These are phyloP conservation scores for Gossypium davidsonii DNA, from an alignment of 441 rosid genomes.

Conservation along the genomic window DNA sequence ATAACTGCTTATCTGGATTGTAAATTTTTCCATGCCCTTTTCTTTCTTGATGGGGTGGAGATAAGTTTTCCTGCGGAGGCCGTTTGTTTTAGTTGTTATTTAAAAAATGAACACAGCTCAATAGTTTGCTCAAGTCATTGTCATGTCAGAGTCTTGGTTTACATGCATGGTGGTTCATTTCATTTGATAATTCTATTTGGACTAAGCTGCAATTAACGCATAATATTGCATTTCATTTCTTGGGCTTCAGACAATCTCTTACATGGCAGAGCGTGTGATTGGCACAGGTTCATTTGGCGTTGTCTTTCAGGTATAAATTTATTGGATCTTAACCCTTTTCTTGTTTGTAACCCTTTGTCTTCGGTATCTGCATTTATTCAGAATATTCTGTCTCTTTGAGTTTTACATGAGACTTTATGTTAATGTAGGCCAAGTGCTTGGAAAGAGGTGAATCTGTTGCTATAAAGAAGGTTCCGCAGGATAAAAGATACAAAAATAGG, in stretches of 20 bases:
- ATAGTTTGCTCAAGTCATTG: neutral
- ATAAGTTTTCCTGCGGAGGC: neutral
- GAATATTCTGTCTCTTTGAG: neutral
- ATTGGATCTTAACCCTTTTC: neutral
- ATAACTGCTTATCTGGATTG: constrained; percentile 4
- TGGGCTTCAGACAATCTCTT: constrained; percentile 59
- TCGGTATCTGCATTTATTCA: neutral
- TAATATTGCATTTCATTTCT: constrained; percentile 14
- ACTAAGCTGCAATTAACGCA: neutral
- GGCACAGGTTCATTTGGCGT: constrained; percentile 90
- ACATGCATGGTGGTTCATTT: neutral
- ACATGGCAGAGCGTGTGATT: constrained; percentile 80
- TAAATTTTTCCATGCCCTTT: neutral
- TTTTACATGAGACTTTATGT: neutral
- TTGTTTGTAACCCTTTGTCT: neutral
- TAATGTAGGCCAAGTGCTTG: constrained; percentile 67
- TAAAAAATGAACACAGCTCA: neutral
- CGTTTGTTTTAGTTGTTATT: neutral
- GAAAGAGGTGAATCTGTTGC: constrained; percentile 79
- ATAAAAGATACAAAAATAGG: constrained; percentile 89
- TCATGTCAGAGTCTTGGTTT: neutral
- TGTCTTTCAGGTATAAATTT: constrained; percentile 68
- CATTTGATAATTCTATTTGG: neutral
- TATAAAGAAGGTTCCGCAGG: constrained; percentile 88
- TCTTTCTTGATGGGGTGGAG: neutral